A percentile compares a stretch with the other conserved stretches of the same genome.
Evolutionary conservation across 2,329 filamentous ascomycete genomes (phyloP).

Genomic region (Colletotrichum incanum): DNA sequence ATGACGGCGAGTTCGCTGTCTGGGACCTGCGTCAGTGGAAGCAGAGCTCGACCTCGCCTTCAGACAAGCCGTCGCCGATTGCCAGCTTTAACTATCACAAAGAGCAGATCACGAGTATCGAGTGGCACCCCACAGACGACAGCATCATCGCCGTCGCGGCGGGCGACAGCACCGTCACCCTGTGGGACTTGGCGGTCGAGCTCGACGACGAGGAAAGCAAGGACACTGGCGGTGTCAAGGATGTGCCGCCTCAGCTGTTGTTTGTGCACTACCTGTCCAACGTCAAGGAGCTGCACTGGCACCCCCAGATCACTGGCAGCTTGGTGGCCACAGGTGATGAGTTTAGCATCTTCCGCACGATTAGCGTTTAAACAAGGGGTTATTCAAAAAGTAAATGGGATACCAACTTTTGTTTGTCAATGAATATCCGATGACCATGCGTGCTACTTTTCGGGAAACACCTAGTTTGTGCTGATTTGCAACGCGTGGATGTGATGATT

Average conservation of each 20-base stretch:
- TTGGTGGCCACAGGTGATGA: constrained; percentile 92
- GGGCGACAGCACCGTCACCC: constrained; percentile 92
- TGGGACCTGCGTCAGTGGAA: constrained; percentile 99
- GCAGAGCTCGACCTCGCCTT: constrained; percentile 64
- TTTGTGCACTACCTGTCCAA: constrained; percentile 98
- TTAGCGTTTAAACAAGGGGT: constrained; percentile 76
- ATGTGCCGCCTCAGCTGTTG: constrained; percentile 93
- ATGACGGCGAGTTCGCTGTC: constrained; percentile 94
- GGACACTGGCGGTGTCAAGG: constrained; percentile 87
- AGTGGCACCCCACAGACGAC: constrained; percentile 98
- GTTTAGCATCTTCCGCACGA: constrained; percentile 90
- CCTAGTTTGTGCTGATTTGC: neutral
- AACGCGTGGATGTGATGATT: constrained; percentile 19
- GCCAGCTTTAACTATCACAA: constrained; percentile 96
- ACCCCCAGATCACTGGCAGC: constrained; percentile 92
- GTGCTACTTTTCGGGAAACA: constrained; percentile 1
- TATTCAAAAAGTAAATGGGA: constrained; percentile 38
- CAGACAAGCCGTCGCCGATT: constrained; percentile 81
- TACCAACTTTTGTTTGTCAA: constrained; percentile 41
- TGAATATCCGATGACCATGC: constrained; percentile 6
- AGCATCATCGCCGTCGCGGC: constrained; percentile 94
- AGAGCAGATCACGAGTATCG: constrained; percentile 94
- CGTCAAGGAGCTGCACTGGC: constrained; percentile 98
- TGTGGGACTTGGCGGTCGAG: constrained; percentile 98
- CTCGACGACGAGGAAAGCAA: constrained; percentile 96